Conservation (phyloP, 768 basidiomycete genomes). For the Suillus discolor region DNA sequence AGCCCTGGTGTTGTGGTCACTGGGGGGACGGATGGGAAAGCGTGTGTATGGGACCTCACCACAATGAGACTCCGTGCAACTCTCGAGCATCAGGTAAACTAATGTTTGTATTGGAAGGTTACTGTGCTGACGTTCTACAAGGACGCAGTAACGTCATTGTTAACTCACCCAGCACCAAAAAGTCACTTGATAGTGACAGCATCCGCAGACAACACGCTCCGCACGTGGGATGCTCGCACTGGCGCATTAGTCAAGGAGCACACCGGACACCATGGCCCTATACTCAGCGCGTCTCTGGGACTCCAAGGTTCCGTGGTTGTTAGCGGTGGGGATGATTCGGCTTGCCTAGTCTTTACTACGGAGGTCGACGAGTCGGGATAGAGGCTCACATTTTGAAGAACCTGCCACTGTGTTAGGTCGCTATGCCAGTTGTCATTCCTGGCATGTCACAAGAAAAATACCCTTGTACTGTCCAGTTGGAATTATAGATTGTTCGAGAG, state of each 20-base stretch:
- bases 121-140: constrained; percentile 29
- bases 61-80: constrained; percentile 85
- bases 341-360: constrained; percentile 81
- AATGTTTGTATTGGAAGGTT: neutral
- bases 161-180: constrained; percentile 74
- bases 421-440: neutral
- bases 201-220: constrained; percentile 84
- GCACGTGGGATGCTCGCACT: constrained; percentile 92
- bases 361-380: constrained; percentile 33
- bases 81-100: constrained; percentile 75
- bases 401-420: neutral
- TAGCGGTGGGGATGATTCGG: constrained; percentile 90
- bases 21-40: constrained; percentile 92
- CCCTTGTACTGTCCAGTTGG: neutral
- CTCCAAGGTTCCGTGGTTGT: constrained; percentile 72
- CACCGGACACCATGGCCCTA: constrained; percentile 77
- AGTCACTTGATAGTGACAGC: constrained; percentile 80
- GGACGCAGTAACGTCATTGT: constrained; percentile 86
- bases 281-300: constrained; percentile 77
- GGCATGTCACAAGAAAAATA: neutral
- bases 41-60: constrained; percentile 91
- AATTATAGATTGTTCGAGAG: neutral
- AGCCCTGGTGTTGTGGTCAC: constrained; percentile 73
- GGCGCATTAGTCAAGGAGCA: constrained; percentile 79
- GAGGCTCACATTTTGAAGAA: neutral